Conservation (phyloP, 2,329 filamentous ascomycete genomes). For the Phaeosphaeriaceae sp. region DNA sequence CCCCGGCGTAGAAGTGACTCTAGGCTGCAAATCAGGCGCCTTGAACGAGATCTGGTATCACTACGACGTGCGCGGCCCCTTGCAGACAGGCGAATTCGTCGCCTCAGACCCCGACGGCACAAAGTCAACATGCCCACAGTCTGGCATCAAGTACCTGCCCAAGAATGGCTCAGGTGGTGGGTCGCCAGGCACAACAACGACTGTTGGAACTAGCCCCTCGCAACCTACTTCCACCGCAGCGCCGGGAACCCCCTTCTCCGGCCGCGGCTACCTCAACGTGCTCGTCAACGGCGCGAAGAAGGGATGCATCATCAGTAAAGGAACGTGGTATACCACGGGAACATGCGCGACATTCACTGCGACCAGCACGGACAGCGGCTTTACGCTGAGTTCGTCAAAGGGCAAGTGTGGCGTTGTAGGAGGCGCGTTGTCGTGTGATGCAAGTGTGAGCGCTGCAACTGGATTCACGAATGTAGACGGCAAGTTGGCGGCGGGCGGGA, state of each 20-base stretch:
- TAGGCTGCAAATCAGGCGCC: conserved; percentile 61
- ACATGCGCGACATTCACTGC: conserved; percentile 73
- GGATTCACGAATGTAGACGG: conserved; percentile 50
- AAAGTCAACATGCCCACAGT: conserved; percentile 67
- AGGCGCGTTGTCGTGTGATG: conserved; percentile 63
- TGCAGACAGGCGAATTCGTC: conserved; percentile 68
- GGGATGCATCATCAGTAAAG: conserved; percentile 72
- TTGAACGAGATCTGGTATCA: conserved; percentile 68
- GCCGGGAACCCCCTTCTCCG: conserved; percentile 59
- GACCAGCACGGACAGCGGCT: conserved; percentile 42
- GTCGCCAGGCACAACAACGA: conserved; percentile 39
- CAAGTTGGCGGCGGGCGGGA: conserved; percentile 49
- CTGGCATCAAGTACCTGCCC: conserved; percentile 70
- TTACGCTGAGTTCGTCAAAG: conserved; percentile 43
- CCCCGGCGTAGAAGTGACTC: conserved; percentile 64
- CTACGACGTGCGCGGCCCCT: conserved; percentile 66
- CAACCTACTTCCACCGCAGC: conserved; percentile 36
- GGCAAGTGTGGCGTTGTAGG: conserved; percentile 62
- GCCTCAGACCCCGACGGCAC: conserved; percentile 64
- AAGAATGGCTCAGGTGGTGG: conserved; percentile 52
- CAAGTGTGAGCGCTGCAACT: conserved; percentile 52
- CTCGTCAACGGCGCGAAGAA: conserved; percentile 55
- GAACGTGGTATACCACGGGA: conserved; percentile 71
- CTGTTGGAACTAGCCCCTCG: conserved; percentile 25
- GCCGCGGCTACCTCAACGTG: conserved; percentile 67